A percentile compares a stretch with the other conserved stretches of the same genome.
phyloP scores from a whole-genome alignment of 768 basidiomycete species.

The Suillus decipiens region DNA sequence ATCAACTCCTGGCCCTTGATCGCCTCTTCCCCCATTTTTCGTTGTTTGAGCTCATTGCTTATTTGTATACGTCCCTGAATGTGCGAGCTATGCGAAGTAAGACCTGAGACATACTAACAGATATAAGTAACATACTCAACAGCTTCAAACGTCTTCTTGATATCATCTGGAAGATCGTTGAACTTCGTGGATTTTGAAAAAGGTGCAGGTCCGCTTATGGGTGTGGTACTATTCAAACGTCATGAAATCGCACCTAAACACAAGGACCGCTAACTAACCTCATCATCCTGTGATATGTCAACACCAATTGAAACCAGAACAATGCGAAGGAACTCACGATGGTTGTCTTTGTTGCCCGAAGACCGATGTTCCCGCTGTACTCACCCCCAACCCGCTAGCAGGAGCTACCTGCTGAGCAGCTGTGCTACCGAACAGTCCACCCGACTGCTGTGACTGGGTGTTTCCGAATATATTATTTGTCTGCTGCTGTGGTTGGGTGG shows the following conservation, averaged over 20 bases:
- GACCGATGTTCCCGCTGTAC: conserved; percentile 15
- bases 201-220: conserved; percentile 28
- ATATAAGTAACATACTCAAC: conserved; percentile 58
- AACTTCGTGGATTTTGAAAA: conserved; percentile 67
- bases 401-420: conserved; percentile 10
- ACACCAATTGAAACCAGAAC: background rate
- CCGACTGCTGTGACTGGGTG: conserved; percentile 19
- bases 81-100: conserved; percentile 46
- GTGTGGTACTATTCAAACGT: conserved; percentile 25
- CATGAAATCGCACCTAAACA: background rate
- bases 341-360: conserved; percentile 35
- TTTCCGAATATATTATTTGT: conserved; percentile 23
- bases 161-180: conserved; percentile 75
- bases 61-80: conserved; percentile 82
- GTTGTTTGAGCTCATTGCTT: conserved; percentile 74
- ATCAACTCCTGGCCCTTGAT: conserved; percentile 72
- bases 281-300: conserved; percentile 23
- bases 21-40: conserved; percentile 74
- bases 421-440: conserved; percentile 31
- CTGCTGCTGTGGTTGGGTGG: conserved; percentile 19
- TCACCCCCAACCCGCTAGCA: conserved; percentile 7
- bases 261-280: conserved; percentile 21
- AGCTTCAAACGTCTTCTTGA: conserved; percentile 62
- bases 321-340: conserved; percentile 24
- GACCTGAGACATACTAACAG: conserved; percentile 6